Base-by-base conservation (phyloP, 176 grass and related monocot species). In the Luzula sylvatica region DNA sequence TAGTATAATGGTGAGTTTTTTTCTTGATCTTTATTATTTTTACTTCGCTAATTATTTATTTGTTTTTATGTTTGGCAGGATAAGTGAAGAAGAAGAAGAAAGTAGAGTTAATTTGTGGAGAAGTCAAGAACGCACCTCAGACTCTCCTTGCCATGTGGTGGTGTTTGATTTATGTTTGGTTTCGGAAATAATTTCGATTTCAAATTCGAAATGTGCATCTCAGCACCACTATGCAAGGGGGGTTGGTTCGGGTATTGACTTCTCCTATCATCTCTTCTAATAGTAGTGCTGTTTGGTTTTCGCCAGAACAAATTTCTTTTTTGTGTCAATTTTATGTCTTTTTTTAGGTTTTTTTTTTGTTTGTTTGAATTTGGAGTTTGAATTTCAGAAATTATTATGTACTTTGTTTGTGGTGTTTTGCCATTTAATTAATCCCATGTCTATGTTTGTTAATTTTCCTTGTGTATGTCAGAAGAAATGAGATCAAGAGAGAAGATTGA, bases 101-200 rank as follows among this genome's bases (percentile, higher is more conserved):
- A 79, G 78, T 88, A 70, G 73, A 78, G 72, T 77, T 72, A 70
- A 82, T 70, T 50, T 73, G 81, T 89, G 85, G 81, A 35, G 75
- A 81, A 96, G 93, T 99, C 93, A 99, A 99, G 93, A 99, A 79
- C 92, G 92, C 92, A 96, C 92, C 92, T 96, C 81, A 76, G 77
- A 82, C 65, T 86, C 57, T 78, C 77, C 84, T 95, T 88, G 90
- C 90, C 80, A 69, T 82, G 80, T 95, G 90, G 90, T 88, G 89
- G 65, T 72, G 76, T 63, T 38, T 58, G 14, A 58, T 50, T 19
- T 69, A 22, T 18, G 9, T 69, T 56, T 32, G 30, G 2, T 23
- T 46, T 38, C 8, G 26, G 23, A 50, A 45, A 38, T 17, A 69
- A 51, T 46, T 69, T 57, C 5, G 39, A 42, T 61, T 24, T 42